Percentiles rank a stretch among this genome's conserved stretches.
Evolutionary conservation across 305 asterid genomes (phyloP).

Genomic region (Fraxinus sp.): DNA sequence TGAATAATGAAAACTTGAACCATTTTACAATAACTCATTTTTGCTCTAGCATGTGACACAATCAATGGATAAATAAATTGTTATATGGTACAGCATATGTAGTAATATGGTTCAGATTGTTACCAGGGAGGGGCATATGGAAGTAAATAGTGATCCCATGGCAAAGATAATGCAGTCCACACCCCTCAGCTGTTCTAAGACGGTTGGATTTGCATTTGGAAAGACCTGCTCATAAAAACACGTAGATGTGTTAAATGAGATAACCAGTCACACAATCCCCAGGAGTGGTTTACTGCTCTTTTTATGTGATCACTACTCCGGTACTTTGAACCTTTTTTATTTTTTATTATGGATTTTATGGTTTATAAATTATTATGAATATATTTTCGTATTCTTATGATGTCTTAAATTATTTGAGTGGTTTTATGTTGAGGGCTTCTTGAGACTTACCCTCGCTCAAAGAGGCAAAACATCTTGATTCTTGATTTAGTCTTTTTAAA

Average conservation of each 20-base stretch:
- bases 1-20: neutral
- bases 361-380: neutral
- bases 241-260: neutral
- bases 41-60: neutral
- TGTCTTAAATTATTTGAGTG: neutral
- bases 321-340: neutral
- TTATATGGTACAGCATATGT: neutral
- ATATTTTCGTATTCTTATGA: neutral
- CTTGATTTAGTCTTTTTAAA: neutral
- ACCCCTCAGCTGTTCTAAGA: slow-evolving; percentile 63
- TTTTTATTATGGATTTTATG: neutral
- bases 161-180: slow-evolving; percentile 85
- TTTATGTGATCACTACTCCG: neutral
- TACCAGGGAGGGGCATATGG: slow-evolving; percentile 97
- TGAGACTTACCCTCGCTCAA: neutral
- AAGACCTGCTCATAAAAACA: slow-evolving; percentile 63
- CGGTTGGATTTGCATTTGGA: slow-evolving; percentile 74
- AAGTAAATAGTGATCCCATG: slow-evolving; percentile 96
- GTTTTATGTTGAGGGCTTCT: neutral
- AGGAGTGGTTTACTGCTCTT: neutral
- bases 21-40: neutral
- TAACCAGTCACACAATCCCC: neutral
- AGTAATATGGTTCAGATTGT: slow-evolving; percentile 13
- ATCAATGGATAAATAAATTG: neutral
- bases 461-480: neutral